Evolutionary conservation across 2,329 filamentous ascomycete genomes (phyloP), one percentile per base, ranked within the genome.

Genomic region (Diaporthe citrichinensis): DNA sequence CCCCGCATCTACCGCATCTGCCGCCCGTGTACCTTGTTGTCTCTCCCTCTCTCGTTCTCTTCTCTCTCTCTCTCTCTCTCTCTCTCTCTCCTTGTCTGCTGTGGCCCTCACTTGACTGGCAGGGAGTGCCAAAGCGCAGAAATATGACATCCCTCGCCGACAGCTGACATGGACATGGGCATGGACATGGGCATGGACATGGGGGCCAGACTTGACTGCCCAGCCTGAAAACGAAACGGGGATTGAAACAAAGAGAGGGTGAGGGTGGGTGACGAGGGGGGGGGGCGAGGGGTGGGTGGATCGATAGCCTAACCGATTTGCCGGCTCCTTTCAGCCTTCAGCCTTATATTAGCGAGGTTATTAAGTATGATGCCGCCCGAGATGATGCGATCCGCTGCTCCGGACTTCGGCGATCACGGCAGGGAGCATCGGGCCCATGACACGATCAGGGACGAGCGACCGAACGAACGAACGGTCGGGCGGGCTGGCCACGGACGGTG

Each of bases 321-420:
- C 62, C 62, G 62, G 62, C 62, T 67, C 62, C 62, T 67, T 25
- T 55, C 65, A 69, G 65, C 46, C 65, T 20, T 55, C 46, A 69
- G 65, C 65, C 65, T 69, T 69, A 69, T 25, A 31, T 69, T 55
- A 69, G 65, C 65, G 49, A 69, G 46, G 65, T 69, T 55, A 55
- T 41, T 6, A 36, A 17, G 36, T 41, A 65, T 68, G 65, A 36
- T 53, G 65, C 31, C 20, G 46, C 34, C n/a, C 41, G 34, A 31
- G 39, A 68, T 68, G 62, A 51, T 68, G 62, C 62, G 62, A 68
- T 67, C 62, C 41, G 62, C 46, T 51, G 10, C 62, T 53, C 62
- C 65, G 65, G 65, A 68, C 31, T 28, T 68, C 34, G 65, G 65
- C 65, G 23, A 68, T 53, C 9, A 55, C 31, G 49, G 65, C 46